Conservation (phyloP, 2,329 filamentous ascomycete species). For the Neopestalotiopsis sp. region DNA sequence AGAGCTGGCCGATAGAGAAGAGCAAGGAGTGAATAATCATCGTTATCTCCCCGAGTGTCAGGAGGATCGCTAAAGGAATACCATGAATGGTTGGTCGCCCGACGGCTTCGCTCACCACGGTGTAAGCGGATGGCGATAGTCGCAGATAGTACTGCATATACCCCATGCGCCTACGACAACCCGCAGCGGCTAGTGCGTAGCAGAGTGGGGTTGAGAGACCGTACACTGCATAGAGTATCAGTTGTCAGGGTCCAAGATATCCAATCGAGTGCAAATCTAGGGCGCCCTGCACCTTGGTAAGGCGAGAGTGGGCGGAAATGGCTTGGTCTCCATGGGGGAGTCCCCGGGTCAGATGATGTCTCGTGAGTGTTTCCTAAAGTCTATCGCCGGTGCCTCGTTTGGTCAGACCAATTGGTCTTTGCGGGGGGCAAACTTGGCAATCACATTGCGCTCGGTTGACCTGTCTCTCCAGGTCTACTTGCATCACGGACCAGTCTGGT, state of each 20-base stretch:
- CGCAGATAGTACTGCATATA: constrained; percentile 6
- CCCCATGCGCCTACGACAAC: constrained; percentile 13
- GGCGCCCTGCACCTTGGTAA: not conserved
- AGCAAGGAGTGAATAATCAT: not conserved
- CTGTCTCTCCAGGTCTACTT: not conserved
- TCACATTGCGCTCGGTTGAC: not conserved
- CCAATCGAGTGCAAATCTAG: constrained; percentile 13
- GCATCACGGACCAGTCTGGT: not conserved
- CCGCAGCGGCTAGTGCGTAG: constrained; percentile 16
- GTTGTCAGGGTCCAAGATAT: constrained; percentile 14
- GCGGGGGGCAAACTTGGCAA: not conserved
- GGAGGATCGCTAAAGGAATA: not conserved
- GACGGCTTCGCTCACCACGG: not conserved
- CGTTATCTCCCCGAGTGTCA: not conserved
- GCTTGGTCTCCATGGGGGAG: not conserved
- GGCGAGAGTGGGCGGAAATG: not conserved
- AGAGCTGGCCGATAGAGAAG: not conserved
- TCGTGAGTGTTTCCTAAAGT: not conserved
- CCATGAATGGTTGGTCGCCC: not conserved
- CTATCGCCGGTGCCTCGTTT: not conserved
- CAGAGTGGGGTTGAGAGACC: constrained; percentile 17
- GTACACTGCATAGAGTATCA: constrained; percentile 8
- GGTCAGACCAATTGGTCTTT: not conserved
- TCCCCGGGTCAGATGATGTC: constrained; percentile 9
- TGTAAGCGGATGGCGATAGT: not conserved